Evolutionary conservation across 257 asterid genomes (phyloP).

Genomic region (Solanum sitiens): DNA sequence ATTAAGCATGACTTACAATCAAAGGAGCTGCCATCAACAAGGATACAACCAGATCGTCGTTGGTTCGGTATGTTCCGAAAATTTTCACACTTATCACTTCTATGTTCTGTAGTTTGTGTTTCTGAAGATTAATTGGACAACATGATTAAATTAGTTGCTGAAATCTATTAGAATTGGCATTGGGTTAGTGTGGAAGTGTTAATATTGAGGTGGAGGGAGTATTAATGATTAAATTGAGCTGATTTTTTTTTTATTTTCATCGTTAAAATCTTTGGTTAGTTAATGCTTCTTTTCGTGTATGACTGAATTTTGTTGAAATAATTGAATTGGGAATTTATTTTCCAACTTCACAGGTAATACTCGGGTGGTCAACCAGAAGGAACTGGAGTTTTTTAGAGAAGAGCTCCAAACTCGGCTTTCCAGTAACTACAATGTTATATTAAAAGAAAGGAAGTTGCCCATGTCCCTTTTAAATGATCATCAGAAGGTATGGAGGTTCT

Average conservation of each 20-base stretch:
- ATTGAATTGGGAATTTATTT: not conserved
- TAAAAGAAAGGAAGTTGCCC: conserved; percentile 88
- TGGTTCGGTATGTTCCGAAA: conserved; percentile 61
- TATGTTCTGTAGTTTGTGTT: not conserved
- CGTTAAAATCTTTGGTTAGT: not conserved
- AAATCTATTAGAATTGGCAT: not conserved
- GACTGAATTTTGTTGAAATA: not conserved
- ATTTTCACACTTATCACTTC: not conserved
- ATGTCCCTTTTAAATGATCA: conserved; percentile 82
- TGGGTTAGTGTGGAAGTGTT: not conserved
- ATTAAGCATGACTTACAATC: conserved; percentile 78
- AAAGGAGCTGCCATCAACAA: conserved; percentile 74
- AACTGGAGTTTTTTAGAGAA: conserved; percentile 80
- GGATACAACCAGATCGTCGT: conserved; percentile 88
- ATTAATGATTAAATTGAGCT: not conserved
- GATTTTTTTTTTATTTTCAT: not conserved
- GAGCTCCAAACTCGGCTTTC: conserved; percentile 66
- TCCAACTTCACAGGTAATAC: conserved; percentile 51
- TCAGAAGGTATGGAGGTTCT: conserved; percentile 50
- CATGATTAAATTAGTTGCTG: not conserved
- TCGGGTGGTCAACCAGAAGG: conserved; percentile 73
- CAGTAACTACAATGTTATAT: conserved; percentile 70
- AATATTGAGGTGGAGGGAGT: not conserved
- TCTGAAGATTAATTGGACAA: not conserved
- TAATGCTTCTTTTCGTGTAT: not conserved